Evolutionary conservation across 345 rosid species (phyloP).

Genomic region (Murraya paniculata): DNA sequence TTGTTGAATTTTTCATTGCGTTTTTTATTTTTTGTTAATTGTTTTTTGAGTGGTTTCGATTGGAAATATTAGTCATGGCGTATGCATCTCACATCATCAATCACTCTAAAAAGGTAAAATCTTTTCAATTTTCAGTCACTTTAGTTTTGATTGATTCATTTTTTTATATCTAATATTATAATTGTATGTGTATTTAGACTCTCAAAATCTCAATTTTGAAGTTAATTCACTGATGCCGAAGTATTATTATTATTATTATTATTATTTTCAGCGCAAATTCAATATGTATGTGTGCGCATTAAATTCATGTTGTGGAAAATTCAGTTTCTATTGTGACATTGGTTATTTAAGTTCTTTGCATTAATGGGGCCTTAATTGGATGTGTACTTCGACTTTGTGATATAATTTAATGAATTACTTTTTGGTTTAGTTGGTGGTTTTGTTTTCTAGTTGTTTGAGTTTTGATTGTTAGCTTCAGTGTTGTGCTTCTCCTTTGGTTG

Average conservation of each 20-base stretch:
- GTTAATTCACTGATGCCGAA: neutral
- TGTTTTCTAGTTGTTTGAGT: neutral
- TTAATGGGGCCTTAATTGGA: neutral
- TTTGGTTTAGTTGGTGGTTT: neutral
- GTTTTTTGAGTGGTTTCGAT: neutral
- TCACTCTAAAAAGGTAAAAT: slow-evolving; percentile 53
- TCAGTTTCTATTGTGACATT: neutral
- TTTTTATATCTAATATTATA: neutral
- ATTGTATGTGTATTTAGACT: neutral
- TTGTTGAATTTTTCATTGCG: neutral
- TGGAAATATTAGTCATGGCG: slow-evolving; percentile 38
- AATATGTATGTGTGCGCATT: no score
- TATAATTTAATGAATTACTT: neutral
- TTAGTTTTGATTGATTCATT: neutral
- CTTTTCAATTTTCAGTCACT: neutral
- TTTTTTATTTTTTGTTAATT: neutral
- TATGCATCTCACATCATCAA: slow-evolving; percentile 57
- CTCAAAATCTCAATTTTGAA: neutral
- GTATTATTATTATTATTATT: no score
- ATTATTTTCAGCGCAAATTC: neutral
- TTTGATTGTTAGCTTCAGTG: neutral
- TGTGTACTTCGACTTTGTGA: neutral
- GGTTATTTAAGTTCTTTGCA: neutral
- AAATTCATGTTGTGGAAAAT: neutral
- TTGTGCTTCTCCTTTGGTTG: neutral